Evolutionary conservation across 2,329 filamentous ascomycete genomes (phyloP).

Genomic region (Fusarium algeriense): DNA sequence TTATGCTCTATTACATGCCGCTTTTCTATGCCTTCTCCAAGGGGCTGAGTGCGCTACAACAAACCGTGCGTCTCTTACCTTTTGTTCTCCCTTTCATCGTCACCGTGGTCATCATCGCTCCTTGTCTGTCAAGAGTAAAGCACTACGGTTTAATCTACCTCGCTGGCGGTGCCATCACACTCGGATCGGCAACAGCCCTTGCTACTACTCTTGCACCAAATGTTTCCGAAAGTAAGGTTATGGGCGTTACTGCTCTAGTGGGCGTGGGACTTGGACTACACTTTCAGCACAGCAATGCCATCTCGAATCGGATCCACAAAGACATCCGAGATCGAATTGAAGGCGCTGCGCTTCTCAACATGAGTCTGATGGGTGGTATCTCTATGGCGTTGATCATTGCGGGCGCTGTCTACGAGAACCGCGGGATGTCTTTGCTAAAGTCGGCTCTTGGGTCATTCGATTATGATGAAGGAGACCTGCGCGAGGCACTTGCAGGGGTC

Average conservation of each 20-base stretch:
- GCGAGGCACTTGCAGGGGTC: conserved; percentile 4
- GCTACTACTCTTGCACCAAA: not conserved
- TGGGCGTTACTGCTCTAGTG: not conserved
- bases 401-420: not conserved
- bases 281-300: conserved; percentile 38
- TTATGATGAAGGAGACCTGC: not conserved
- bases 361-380: conserved; percentile 49
- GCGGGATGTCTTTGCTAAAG: not conserved
- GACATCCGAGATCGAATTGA: conserved; percentile 46
- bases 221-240: not conserved
- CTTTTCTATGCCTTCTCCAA: conserved; percentile 6
- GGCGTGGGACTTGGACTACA: conserved; percentile 2
- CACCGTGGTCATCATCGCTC: not conserved
- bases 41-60: not conserved
- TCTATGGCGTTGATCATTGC: conserved; percentile 17
- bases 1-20: conserved; percentile 1
- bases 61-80: not conserved
- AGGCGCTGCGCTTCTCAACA: conserved; percentile 50
- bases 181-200: not conserved
- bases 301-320: conserved; percentile 48
- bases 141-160: conserved; percentile 2
- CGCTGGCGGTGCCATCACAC: not conserved
- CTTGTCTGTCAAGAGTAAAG: not conserved
- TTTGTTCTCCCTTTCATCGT: not conserved
- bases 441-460: not conserved